These are phyloP conservation scores for Rhizopogon vulgaris DNA, from an alignment of 768 basidiomycete species.

Conservation along the genomic window DNA sequence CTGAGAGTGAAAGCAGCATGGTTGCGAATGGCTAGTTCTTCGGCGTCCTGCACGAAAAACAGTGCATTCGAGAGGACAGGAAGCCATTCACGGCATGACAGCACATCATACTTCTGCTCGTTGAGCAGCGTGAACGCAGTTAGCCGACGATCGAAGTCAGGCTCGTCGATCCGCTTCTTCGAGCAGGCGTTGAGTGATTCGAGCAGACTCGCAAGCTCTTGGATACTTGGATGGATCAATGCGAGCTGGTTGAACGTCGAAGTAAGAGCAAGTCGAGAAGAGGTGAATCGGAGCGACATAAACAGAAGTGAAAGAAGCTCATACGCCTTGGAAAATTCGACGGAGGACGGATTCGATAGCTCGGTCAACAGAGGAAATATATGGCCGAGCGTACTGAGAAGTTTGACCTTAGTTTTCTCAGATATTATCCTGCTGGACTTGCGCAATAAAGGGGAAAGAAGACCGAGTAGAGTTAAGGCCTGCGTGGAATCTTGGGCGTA, in stretches of 20 bases:
- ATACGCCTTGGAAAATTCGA: conserved; percentile 47
- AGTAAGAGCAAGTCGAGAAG: conserved; percentile 64
- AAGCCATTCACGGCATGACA: conserved; percentile 65
- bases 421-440: conserved; percentile 69
- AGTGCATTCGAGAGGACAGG: conserved; percentile 81
- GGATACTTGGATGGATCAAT: conserved; percentile 33
- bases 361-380: conserved; percentile 64
- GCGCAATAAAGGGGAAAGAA: conserved; percentile 78
- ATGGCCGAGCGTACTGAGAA: conserved; percentile 65
- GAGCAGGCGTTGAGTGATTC: conserved; percentile 84
- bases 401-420: conserved; percentile 81
- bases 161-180: conserved; percentile 74
- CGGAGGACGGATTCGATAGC: conserved; percentile 39
- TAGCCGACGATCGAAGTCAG: conserved; percentile 86
- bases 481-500: conserved; percentile 66
- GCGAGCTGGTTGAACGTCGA: conserved; percentile 54
- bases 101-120: conserved; percentile 46
- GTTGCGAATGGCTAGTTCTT: conserved; percentile 80
- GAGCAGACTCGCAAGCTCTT: conserved; percentile 47
- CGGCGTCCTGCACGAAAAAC: conserved; percentile 81
- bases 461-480: conserved; percentile 60
- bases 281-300: conserved; percentile 65
- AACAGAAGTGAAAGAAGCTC: conserved; percentile 72
- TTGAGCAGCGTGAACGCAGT: conserved; percentile 71
- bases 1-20: conserved; percentile 74